Evolutionary conservation across 2,329 filamentous ascomycete genomes (phyloP).

Genomic region (Arthrobotrys entomopaga): DNA sequence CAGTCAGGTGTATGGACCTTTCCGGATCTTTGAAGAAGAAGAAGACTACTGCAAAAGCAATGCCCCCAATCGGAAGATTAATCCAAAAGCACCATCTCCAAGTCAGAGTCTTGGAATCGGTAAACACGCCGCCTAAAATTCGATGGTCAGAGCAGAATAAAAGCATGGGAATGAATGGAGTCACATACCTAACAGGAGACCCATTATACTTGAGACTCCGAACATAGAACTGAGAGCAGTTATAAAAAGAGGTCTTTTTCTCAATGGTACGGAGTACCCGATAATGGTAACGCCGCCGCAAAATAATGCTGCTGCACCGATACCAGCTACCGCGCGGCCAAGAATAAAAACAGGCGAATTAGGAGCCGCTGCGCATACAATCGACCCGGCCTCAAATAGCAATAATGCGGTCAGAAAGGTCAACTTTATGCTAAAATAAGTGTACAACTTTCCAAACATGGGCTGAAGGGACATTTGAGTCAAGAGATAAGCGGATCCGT

Average conservation of each 20-base stretch:
- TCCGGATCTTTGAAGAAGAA: constrained; percentile 61
- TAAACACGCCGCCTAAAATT: constrained; percentile 43
- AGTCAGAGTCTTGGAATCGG: constrained; percentile 62
- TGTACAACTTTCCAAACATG: constrained; percentile 63
- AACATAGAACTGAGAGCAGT: constrained; percentile 63
- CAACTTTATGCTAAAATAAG: constrained; percentile 62
- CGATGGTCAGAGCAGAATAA: not conserved
- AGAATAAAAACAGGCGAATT: constrained; percentile 66
- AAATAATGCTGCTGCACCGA: constrained; percentile 64
- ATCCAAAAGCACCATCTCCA: constrained; percentile 71
- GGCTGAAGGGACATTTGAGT: constrained; percentile 62
- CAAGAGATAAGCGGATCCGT: constrained; percentile 62
- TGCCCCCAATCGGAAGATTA: constrained; percentile 62
- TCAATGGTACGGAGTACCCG: constrained; percentile 58
- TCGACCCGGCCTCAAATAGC: constrained; percentile 63
- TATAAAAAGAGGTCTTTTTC: constrained; percentile 59
- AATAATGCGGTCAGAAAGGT: constrained; percentile 45
- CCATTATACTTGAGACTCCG: constrained; percentile 65
- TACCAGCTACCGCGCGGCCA: constrained; percentile 67
- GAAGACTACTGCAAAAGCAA: constrained; percentile 61
- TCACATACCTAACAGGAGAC: constrained; percentile 65
- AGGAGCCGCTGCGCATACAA: constrained; percentile 68
- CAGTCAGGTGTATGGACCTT: constrained; percentile 54
- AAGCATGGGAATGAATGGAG: not conserved
- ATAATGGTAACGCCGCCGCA: constrained; percentile 67